phyloP scores from a whole-genome alignment of 129 eudicot species.

The Lactuca sativa region DNA sequence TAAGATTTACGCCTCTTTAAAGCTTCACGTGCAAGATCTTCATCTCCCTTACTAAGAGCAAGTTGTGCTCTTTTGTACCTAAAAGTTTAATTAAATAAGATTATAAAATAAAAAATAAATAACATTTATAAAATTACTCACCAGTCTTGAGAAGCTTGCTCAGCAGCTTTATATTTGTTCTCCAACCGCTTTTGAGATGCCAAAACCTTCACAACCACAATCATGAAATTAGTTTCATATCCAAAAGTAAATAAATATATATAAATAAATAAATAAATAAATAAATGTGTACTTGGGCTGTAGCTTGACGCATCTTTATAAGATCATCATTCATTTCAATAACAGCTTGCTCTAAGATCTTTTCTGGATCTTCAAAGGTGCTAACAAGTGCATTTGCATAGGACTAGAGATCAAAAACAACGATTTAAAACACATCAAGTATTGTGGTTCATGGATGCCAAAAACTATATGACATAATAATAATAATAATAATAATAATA shows the following conservation, averaged over 20 bases:
- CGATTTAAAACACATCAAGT: background rate
- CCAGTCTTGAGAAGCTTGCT: slow-evolving; percentile 96
- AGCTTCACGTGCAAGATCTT: slow-evolving; percentile 99
- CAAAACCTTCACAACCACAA: slow-evolving; percentile 56
- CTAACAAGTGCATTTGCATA: slow-evolving; percentile 92
- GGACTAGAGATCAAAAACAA: slow-evolving; percentile 49
- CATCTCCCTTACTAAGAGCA: slow-evolving; percentile 95
- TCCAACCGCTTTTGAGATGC: slow-evolving; percentile 97
- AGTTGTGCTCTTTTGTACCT: slow-evolving; percentile 97
- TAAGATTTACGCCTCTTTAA: slow-evolving; percentile 93
- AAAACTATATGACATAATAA: background rate
- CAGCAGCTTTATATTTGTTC: slow-evolving; percentile 82
- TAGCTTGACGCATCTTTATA: slow-evolving; percentile 98
- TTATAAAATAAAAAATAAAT: too few relatives aligned
- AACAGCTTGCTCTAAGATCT: slow-evolving; percentile 95
- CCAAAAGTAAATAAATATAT: background rate
- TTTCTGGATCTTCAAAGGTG: slow-evolving; percentile 94
- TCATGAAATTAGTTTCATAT: background rate
- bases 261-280: slow-evolving; percentile 7
- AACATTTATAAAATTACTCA: slow-evolving; percentile 21
- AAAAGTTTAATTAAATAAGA: slow-evolving; percentile 8
- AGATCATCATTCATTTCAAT: slow-evolving; percentile 89
- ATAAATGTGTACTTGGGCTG: slow-evolving; percentile 74
- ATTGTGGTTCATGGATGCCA: too few relatives aligned
- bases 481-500: slow-evolving; percentile 11